A percentile compares a stretch with the other conserved stretches of the same genome.
Evolutionary conservation across 306 rosid genomes (phyloP).

Genomic region (Clitoria ternatea): DNA sequence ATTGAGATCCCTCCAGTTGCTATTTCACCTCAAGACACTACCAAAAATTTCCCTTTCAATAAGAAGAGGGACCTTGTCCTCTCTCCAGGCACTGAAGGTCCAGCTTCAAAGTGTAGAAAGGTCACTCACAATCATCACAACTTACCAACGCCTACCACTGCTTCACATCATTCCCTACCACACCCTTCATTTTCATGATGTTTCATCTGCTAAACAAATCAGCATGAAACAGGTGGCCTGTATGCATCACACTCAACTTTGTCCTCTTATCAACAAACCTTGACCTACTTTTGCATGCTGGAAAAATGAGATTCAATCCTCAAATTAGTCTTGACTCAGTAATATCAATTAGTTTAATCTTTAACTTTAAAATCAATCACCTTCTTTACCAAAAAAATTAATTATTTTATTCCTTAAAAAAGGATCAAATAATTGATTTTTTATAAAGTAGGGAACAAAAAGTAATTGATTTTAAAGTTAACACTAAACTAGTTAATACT

Average conservation of each 20-base stretch:
- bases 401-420: no score
- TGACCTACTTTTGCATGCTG: conserved; percentile 30
- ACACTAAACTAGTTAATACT: no score
- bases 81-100: conserved; percentile 21
- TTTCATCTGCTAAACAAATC: conserved; percentile 28
- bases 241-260: conserved; percentile 26
- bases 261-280: conserved; percentile 30
- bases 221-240: conserved; percentile 30
- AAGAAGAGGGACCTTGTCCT: conserved; percentile 40
- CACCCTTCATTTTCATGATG: conserved; percentile 33
- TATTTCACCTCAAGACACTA: conserved; percentile 36
- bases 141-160: conserved; percentile 20
- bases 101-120: conserved; percentile 43
- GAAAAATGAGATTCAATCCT: not conserved
- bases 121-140: conserved; percentile 21
- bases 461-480: no score
- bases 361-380: no score
- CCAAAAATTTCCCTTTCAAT: conserved; percentile 14
- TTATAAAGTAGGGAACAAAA: no score
- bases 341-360: no score
- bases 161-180: conserved; percentile 36
- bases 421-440: no score
- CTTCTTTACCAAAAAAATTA: no score
- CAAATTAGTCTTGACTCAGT: no score
- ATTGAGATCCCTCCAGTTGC: conserved; percentile 70